These are phyloP conservation scores for Trypanosoma cruzi DNA, from an alignment of 208 protist species.

Conservation along the genomic window DNA sequence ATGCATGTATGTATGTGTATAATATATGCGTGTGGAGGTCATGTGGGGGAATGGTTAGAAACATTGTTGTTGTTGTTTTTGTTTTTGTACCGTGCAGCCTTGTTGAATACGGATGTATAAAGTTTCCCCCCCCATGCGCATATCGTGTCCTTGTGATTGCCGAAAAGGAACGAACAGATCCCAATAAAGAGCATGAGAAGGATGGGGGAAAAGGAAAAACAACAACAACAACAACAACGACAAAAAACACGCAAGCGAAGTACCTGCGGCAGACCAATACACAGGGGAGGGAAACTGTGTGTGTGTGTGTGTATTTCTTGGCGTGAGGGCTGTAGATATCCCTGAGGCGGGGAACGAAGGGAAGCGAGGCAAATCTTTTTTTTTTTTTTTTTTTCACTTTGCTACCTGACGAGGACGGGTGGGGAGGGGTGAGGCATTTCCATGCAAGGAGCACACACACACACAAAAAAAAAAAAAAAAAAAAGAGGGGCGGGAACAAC, in stretches of 20 bases:
- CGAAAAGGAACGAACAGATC: neutral
- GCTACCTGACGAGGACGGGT: too few relatives aligned
- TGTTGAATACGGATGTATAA: neutral
- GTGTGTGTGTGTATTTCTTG: too few relatives aligned
- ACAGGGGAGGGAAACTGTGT: too few relatives aligned
- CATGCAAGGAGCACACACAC: too few relatives aligned
- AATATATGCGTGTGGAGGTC: neutral
- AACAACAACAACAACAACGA: neutral
- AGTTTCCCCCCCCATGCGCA: neutral
- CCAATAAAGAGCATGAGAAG: neutral
- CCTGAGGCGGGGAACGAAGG: too few relatives aligned
- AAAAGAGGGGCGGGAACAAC: too few relatives aligned
- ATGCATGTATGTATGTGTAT: conserved; percentile 17
- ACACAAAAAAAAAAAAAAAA: too few relatives aligned
- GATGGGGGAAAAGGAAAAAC: neutral
- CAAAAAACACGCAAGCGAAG: neutral
- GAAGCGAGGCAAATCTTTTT: too few relatives aligned
- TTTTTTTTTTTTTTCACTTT: too few relatives aligned
- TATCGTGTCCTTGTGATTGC: neutral
- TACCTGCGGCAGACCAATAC: too few relatives aligned
- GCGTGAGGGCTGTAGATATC: too few relatives aligned
- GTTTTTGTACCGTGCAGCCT: neutral
- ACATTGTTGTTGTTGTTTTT: neutral
- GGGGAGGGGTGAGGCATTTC: too few relatives aligned
- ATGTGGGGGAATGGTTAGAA: neutral